These are phyloP conservation scores for Crepidotus variabilis DNA, from an alignment of 768 basidiomycete species.

Conservation along the genomic window DNA sequence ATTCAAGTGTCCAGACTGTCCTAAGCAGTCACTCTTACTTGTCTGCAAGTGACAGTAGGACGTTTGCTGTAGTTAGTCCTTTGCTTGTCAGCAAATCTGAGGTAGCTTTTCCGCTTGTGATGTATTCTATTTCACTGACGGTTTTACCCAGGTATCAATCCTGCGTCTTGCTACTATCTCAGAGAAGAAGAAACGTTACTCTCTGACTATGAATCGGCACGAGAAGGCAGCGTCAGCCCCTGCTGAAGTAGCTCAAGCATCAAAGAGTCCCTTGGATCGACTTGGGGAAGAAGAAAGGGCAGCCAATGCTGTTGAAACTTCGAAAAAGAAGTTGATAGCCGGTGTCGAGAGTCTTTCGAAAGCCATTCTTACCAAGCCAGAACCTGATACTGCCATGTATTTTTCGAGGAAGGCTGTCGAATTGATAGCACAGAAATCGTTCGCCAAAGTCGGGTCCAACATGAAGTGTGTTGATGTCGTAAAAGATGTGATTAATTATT, in stretches of 20 bases:
- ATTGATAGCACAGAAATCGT: conserved; percentile 33
- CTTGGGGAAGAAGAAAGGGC: conserved; percentile 6
- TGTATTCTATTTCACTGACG: neutral
- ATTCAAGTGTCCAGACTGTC: conserved; percentile 30
- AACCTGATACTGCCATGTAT: conserved; percentile 19
- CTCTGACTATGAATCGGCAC: neutral
- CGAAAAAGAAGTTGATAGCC: conserved; percentile 11
- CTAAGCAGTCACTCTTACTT: conserved; percentile 27
- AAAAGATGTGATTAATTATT: conserved; percentile 59
- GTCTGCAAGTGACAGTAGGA: conserved; percentile 28
- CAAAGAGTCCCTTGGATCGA: neutral
- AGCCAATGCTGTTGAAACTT: conserved; percentile 5
- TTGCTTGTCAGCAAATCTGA: conserved; percentile 17
- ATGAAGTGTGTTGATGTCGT: conserved; percentile 53
- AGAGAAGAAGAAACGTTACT: neutral
- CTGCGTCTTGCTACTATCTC: neutral
- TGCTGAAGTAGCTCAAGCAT: neutral
- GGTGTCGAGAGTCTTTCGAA: conserved; percentile 13
- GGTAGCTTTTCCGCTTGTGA: conserved; percentile 7
- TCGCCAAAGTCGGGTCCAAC: conserved; percentile 22
- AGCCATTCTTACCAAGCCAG: conserved; percentile 17
- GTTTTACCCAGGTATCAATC: neutral
- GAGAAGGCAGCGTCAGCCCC: neutral
- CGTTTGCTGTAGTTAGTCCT: conserved; percentile 25
- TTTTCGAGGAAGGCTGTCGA: conserved; percentile 29